phyloP scores from a whole-genome alignment of 495 filamentous ascomycete genomes.

The Echria macrotheca region DNA sequence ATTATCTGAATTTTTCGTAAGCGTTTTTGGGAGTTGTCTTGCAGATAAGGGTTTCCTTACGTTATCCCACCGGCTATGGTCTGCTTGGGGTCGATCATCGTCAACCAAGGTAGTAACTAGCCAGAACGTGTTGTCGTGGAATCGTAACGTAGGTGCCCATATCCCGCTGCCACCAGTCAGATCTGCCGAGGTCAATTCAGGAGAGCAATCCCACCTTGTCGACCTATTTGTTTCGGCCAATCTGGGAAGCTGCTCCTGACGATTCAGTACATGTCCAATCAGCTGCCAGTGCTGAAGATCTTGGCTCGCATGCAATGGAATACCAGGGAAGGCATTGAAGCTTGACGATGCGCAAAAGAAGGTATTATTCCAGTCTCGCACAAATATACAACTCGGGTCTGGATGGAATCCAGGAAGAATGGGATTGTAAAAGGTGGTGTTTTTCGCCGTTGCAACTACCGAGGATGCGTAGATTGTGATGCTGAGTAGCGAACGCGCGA shows the following conservation, averaged over 20 bases:
- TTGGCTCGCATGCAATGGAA: constrained; percentile 48
- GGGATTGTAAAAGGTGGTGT: constrained; percentile 39
- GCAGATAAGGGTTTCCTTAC: constrained; percentile 9
- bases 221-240: constrained; percentile 41
- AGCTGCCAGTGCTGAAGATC: constrained; percentile 50
- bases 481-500: too few species aligned
- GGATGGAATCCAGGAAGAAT: constrained; percentile 52
- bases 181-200: not conserved
- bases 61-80: constrained; percentile 39
- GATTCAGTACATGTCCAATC: constrained; percentile 39
- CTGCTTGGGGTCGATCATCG: constrained; percentile 29
- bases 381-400: constrained; percentile 50
- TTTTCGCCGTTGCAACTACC: not conserved
- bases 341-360: constrained; percentile 50
- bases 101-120: constrained; percentile 40
- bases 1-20: constrained; percentile 25
- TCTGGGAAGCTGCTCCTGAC: constrained; percentile 34
- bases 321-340: constrained; percentile 51
- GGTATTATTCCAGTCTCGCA: constrained; percentile 42
- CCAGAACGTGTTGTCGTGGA: constrained; percentile 34
- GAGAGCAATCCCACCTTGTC: constrained; percentile 25
- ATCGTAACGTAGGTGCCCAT: constrained; percentile 39
- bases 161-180: constrained; percentile 23
- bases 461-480: not conserved
- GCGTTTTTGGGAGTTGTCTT: not conserved